Base-by-base conservation (phyloP, 192 early-diverging fungal species). In the Coemansia erecta region DNA sequence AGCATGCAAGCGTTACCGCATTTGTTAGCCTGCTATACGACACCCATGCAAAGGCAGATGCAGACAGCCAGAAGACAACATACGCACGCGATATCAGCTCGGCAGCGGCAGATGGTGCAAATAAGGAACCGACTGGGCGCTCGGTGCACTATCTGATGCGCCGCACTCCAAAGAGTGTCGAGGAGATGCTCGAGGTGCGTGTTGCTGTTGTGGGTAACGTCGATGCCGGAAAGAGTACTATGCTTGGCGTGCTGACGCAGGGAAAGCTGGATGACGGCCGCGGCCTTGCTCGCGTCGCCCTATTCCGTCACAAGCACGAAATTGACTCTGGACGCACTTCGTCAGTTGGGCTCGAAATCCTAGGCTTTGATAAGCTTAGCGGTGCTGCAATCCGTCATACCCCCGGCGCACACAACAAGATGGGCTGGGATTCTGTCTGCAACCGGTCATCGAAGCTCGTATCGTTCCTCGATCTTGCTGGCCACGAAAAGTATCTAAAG, bases 401-500 rank as follows among this genome's bases (percentile, higher is more conserved):
- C 3, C 37, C 54, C 11, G 61, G 69, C 44, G 22, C 41, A 9
- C 66, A 62, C 47, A 66, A 82, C 21, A 91, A 88, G 48, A 56
- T 88, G 56, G 84, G 84, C 7, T 95, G 92, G 93, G 92, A 95
- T 41, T 88, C 91, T 26, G 89, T 97, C 54, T 92, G 89, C 63
- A 52, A 23, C 19, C 66, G 73, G 56, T 83, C 92, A 4, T 86
- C 88, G 17, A 97, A 97, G 81, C 84, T 92, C 46, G 47, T 83
- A 13, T 77, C 85, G 15, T 87, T 87, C 61, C 72, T 87, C 19
- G 88, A 87, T 75, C 72, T 88, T 47, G 94, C 94, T 26, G 94
- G 94, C 14, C 94, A 97, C 73, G 94, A 97, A 73, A 91, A 91
- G 63, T 97, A 97, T 60, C 80, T 97, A 23, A 97, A 95, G 68